A percentile compares a stretch with the other conserved stretches of the same genome.
Evolutionary conservation across 257 asterid genomes (phyloP).

Genomic region (Ligustrum vulgare): DNA sequence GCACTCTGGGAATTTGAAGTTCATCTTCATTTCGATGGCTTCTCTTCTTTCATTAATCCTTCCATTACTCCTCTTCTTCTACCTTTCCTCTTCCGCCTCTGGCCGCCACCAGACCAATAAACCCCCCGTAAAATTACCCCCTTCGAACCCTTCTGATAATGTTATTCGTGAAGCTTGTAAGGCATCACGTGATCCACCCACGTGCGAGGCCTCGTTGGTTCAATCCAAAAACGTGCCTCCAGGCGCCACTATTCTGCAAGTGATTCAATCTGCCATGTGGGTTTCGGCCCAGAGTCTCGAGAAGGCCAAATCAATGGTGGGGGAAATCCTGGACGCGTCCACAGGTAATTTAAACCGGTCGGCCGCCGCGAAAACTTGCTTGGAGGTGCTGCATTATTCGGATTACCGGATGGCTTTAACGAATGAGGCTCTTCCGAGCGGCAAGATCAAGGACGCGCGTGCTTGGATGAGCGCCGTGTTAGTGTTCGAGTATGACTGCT

Average conservation of each 20-base stretch:
- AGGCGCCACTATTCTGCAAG: slow-evolving; percentile 32
- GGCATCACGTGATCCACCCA: slow-evolving; percentile 51
- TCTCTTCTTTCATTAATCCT: slow-evolving; percentile 25
- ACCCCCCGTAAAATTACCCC: not conserved
- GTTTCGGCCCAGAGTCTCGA: slow-evolving; percentile 32
- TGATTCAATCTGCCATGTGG: slow-evolving; percentile 47
- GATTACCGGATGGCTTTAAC: slow-evolving; percentile 32
- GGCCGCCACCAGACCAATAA: slow-evolving; percentile 19
- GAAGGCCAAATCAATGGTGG: slow-evolving; percentile 44
- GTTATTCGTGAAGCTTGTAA: slow-evolving; percentile 47
- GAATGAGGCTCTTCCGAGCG: slow-evolving; percentile 27
- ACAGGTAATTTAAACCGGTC: slow-evolving; percentile 44
- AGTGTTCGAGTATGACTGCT: slow-evolving; percentile 59
- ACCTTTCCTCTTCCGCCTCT: slow-evolving; percentile 26
- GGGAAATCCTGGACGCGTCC: slow-evolving; percentile 32
- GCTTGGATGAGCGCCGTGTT: slow-evolving; percentile 70
- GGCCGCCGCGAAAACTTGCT: slow-evolving; percentile 45
- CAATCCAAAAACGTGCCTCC: slow-evolving; percentile 31
- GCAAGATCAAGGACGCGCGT: slow-evolving; percentile 52
- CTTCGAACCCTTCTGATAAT: not conserved
- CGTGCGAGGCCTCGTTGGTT: slow-evolving; percentile 35
- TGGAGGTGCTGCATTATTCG: slow-evolving; percentile 43
- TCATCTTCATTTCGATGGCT: slow-evolving; percentile 42
- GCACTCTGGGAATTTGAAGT: not conserved
- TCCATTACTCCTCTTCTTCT: slow-evolving; percentile 26